These are phyloP conservation scores for Xanthoparmelia taractica DNA, from an alignment of 495 filamentous ascomycete genomes.

Conservation along the genomic window DNA sequence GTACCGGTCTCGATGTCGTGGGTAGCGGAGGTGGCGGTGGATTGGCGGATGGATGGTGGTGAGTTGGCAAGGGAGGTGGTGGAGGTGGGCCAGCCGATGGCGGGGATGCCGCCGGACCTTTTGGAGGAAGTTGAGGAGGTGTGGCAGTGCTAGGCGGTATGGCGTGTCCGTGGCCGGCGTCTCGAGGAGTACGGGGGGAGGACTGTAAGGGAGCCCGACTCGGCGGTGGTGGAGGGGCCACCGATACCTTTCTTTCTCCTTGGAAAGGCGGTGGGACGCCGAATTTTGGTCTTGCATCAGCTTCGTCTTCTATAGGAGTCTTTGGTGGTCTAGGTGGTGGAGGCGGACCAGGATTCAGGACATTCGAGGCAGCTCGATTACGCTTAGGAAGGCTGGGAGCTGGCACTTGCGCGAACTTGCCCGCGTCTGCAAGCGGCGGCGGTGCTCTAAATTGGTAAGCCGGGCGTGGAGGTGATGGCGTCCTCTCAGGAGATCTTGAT, in stretches of 20 bases:
- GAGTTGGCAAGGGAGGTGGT: constrained; percentile 43
- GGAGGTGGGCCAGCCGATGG: constrained; percentile 48
- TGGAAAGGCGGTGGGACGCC: constrained; percentile 78
- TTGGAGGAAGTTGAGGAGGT: constrained; percentile 65
- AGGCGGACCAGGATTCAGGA: constrained; percentile 61
- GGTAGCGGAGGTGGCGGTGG: constrained; percentile 46
- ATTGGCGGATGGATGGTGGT: constrained; percentile 37
- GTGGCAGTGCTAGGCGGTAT: constrained; percentile 38
- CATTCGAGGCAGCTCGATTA: constrained; percentile 49
- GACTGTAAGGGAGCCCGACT: constrained; percentile 60
- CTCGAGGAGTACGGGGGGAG: constrained; percentile 56
- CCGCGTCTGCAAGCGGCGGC: constrained; percentile 78
- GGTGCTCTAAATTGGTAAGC: constrained; percentile 62
- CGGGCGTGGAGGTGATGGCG: constrained; percentile 42
- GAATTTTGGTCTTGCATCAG: constrained; percentile 47
- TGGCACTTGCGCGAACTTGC: constrained; percentile 60
- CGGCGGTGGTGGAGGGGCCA: constrained; percentile 65
- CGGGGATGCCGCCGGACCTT: constrained; percentile 43
- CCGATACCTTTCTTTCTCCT: constrained; percentile 54
- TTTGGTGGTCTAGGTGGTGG: constrained; percentile 86
- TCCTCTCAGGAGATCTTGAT: constrained; percentile 30
- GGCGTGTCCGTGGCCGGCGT: constrained; percentile 34
- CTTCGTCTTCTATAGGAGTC: constrained; percentile 63
- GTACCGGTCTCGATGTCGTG: constrained; percentile 31
- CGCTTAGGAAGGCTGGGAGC: constrained; percentile 46